Evolutionary conservation across 2,329 filamentous ascomycete species (phyloP), one percentile per base, ranked within the genome.

Genomic region (Fusarium metavorans): DNA sequence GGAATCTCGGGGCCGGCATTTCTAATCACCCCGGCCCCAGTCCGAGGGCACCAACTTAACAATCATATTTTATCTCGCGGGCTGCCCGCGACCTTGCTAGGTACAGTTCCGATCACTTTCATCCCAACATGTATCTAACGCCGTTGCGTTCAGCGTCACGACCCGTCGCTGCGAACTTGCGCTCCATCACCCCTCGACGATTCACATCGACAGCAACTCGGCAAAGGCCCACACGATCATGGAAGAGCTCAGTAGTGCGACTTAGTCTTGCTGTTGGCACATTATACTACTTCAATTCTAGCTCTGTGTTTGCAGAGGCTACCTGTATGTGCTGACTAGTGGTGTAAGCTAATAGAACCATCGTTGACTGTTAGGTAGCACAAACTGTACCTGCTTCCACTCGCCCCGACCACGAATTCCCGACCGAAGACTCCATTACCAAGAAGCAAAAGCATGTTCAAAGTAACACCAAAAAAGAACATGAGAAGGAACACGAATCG

Each of bases 81-180:
- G 9, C 16, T 50, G 16, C 11, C 45, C 16, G n/a, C 5, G 5
- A 3, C 14, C 9, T 6, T n/a, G 2, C 30, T 30, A 5, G 13
- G 7, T 45, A 5, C 7, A 2, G 2, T 4, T 10, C 6, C 5
- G 11, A 18, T 30, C 3, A 3, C 1, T n/a, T 6, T 9, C 5
- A 7, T n/a, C 23, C 3, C 16, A 30, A 25, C 2, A 25, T 45
- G 20, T 45, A 25, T 45, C 20, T 25, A 25, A 10, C 2, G 4
- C 2, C 13, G 0, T 5, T 25, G 1, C 20, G 20, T 16, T 45
- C 20, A 3, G 13, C 4, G 2, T 25, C 41, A 2, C 13, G 43
- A 13, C 43, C 43, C 16, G 1, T 3, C 25, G 20, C 16, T 16
- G 4, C 43, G 4, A 45, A 45, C 7, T 25, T 45, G 20, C 13